Evolutionary conservation across 768 basidiomycete species (phyloP).

Genomic region (Hirschioporus abietinus): DNA sequence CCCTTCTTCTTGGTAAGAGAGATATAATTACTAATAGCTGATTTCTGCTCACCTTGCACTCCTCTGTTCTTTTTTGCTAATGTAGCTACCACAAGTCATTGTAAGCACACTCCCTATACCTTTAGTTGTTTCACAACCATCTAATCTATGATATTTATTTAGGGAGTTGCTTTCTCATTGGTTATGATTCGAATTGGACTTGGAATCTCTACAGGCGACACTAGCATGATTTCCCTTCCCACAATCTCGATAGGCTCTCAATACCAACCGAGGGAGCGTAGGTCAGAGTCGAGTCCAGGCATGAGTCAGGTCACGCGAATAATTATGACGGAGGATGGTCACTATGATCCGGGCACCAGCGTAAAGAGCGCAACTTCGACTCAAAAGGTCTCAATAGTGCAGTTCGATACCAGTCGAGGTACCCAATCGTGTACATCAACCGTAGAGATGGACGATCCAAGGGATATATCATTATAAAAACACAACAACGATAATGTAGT

Average conservation of each 20-base stretch:
- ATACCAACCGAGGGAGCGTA: not conserved
- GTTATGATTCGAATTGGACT: conserved; percentile 36
- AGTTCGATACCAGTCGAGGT: too few relatives aligned
- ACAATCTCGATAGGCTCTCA: not conserved
- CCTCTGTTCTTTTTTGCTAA: not conserved
- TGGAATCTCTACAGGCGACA: conserved; percentile 23
- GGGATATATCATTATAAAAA: too few relatives aligned
- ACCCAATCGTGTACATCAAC: too few relatives aligned
- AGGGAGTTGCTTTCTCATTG: conserved; percentile 34
- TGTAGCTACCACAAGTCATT: not conserved
- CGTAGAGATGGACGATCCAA: too few relatives aligned
- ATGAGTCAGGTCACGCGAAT: not conserved
- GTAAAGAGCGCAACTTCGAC: too few relatives aligned
- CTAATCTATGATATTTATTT: not conserved
- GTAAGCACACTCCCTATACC: not conserved
- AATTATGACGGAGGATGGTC: too few relatives aligned
- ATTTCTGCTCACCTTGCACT: not conserved
- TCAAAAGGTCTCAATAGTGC: too few relatives aligned
- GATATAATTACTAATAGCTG: not conserved
- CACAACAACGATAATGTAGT: too few relatives aligned
- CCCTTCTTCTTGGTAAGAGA: not conserved
- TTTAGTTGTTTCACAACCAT: not conserved
- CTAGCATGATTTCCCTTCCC: conserved; percentile 4
- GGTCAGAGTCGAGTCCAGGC: not conserved
- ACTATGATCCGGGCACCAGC: too few relatives aligned